phyloP scores from a whole-genome alignment of 1,284 basidiomycete species.

The Tilletiaria anomala region DNA sequence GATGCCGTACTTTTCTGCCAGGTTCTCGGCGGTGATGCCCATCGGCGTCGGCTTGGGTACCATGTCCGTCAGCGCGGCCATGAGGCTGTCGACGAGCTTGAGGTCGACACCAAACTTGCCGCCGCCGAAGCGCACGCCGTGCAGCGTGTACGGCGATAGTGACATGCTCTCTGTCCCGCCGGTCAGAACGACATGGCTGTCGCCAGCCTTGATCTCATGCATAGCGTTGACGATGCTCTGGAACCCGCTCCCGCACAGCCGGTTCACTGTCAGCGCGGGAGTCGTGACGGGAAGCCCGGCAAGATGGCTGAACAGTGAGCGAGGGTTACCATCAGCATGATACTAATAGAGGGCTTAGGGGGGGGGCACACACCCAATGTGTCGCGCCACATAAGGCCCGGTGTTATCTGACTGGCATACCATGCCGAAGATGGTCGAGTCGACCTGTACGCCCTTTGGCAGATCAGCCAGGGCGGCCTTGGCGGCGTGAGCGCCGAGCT shows the following conservation, averaged over 20 bases:
- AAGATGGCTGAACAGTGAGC: too few species aligned
- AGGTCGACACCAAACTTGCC: slow-evolving; percentile 45
- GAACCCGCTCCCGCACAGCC: slow-evolving; percentile 91
- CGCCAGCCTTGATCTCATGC: slow-evolving; percentile 74
- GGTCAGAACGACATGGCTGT: slow-evolving; percentile 71
- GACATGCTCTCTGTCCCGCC: slow-evolving; percentile 99
- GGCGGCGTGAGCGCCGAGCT: slow-evolving; percentile 45
- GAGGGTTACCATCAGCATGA: too few species aligned
- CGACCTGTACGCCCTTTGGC: slow-evolving; percentile 41
- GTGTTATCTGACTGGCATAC: slow-evolving; percentile 41
- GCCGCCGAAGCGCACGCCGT: slow-evolving; percentile 39
- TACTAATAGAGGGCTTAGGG: too few species aligned
- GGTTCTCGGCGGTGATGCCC: slow-evolving; percentile 63
- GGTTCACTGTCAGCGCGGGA: slow-evolving; percentile 47
- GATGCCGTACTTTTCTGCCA: slow-evolving; percentile 71
- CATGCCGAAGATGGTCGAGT: slow-evolving; percentile 40
- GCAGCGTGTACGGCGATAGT: slow-evolving; percentile 54
- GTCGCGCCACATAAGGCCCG: slow-evolving; percentile 85
- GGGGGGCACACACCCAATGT: too few species aligned
- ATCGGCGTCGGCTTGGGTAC: slow-evolving; percentile 46
- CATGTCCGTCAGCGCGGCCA: slow-evolving; percentile 45
- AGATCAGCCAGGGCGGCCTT: slow-evolving; percentile 46
- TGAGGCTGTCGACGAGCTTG: slow-evolving; percentile 48
- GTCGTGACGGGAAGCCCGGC: slow-evolving; percentile 52
- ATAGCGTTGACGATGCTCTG: slow-evolving; percentile 86